phyloP scores from a whole-genome alignment of 108 stramenopile genomes.

The Schizochytrium sp. region DNA sequence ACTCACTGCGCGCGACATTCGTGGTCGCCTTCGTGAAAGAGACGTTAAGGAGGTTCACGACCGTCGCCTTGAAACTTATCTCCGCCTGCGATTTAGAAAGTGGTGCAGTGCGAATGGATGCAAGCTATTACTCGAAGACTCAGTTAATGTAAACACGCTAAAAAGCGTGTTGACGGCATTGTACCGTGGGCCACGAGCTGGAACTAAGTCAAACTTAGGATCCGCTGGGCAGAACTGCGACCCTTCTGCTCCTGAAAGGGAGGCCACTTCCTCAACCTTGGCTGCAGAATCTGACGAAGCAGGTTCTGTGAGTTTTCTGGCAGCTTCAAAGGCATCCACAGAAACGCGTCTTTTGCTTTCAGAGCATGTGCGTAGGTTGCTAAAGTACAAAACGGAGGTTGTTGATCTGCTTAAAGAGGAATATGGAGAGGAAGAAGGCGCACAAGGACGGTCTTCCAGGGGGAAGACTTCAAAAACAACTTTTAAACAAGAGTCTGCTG shows the following conservation, averaged over 20 bases:
- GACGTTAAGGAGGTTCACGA: not conserved
- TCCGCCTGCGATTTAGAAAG: slow-evolving; percentile 71
- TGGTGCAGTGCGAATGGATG: slow-evolving; percentile 36
- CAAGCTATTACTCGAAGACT: slow-evolving; percentile 62
- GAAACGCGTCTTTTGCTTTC: not conserved
- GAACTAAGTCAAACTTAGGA: too few species aligned
- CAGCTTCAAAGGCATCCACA: not conserved
- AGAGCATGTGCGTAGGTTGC: not conserved
- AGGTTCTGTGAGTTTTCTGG: not conserved
- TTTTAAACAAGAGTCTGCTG: too few species aligned
- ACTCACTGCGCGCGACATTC: slow-evolving; percentile 56
- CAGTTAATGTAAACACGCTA: slow-evolving; percentile 62
- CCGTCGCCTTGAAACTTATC: slow-evolving; percentile 9
- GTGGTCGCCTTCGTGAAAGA: not conserved
- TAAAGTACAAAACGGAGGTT: not conserved
- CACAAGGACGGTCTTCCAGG: too few species aligned
- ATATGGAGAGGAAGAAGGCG: too few species aligned
- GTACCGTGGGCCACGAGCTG: too few species aligned
- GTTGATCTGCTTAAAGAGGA: too few species aligned
- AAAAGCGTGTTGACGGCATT: too few species aligned
- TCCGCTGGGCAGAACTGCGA: too few species aligned
- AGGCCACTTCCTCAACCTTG: not conserved
- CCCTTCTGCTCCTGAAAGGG: too few species aligned
- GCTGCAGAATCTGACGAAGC: not conserved
- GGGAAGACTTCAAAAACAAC: too few species aligned